phyloP scores from a whole-genome alignment of 306 rosid species.

The Canavalia ensiformis region DNA sequence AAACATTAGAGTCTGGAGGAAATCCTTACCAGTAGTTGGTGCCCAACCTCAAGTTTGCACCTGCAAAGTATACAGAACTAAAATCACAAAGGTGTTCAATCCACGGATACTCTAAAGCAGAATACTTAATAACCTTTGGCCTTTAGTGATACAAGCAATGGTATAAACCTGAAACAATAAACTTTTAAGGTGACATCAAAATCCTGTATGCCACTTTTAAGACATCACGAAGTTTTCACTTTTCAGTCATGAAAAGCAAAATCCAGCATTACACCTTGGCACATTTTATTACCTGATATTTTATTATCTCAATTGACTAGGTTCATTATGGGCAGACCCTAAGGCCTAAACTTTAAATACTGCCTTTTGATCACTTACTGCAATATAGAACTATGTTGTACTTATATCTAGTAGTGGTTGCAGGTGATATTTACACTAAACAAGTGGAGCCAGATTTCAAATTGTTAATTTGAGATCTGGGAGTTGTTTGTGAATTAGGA shows the following conservation, averaged over 20 bases:
- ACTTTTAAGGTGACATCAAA: slow-evolving; percentile 31
- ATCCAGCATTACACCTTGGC: slow-evolving; percentile 25
- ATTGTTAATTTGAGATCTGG: slow-evolving; percentile 18
- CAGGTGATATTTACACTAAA: neutral
- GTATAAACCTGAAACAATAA: slow-evolving; percentile 45
- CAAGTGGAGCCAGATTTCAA: slow-evolving; percentile 45
- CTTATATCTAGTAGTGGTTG: neutral
- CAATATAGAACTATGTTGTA: slow-evolving; percentile 10
- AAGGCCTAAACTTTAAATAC: neutral
- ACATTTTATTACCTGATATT: slow-evolving; percentile 40
- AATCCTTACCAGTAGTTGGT: slow-evolving; percentile 46
- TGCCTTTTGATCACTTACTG: slow-evolving; percentile 21
- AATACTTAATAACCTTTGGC: slow-evolving; percentile 33
- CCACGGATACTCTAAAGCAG: neutral
- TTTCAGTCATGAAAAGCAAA: slow-evolving; percentile 44
- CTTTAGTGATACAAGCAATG: slow-evolving; percentile 20
- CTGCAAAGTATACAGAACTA: slow-evolving; percentile 40
- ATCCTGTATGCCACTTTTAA: slow-evolving; percentile 41
- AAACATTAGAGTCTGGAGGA: slow-evolving; percentile 11
- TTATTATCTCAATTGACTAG: slow-evolving; percentile 21
- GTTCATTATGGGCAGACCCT: neutral
- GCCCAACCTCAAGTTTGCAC: slow-evolving; percentile 40
- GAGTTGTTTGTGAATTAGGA: slow-evolving; percentile 27
- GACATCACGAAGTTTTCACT: slow-evolving; percentile 30
- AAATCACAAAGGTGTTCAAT: slow-evolving; percentile 32